Conservation (phyloP, 2,329 filamentous ascomycete genomes). For the Trichoderma cornu-damae region DNA sequence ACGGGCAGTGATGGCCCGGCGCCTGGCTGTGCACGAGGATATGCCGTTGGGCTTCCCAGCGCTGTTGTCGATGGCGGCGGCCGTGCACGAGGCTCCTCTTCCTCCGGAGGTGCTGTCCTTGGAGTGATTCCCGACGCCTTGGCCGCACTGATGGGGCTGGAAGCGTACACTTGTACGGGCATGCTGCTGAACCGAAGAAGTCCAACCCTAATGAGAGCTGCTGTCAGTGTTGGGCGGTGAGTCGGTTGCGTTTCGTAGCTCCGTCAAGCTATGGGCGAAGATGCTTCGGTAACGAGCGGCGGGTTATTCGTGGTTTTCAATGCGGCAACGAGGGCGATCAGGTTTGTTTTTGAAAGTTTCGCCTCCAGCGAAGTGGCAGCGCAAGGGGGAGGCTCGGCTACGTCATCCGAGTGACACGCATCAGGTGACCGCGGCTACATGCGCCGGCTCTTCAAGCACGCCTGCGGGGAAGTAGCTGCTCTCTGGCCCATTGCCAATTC, state of each 20-base stretch:
- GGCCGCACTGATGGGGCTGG: conserved; percentile 54
- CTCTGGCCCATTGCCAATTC: neutral
- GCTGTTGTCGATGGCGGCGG: conserved; percentile 29
- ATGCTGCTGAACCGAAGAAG: conserved; percentile 37
- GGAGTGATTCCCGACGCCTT: conserved; percentile 49
- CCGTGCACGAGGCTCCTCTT: conserved; percentile 21
- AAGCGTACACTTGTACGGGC: conserved; percentile 55
- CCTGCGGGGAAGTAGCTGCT: neutral
- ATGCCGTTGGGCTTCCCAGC: conserved; percentile 23
- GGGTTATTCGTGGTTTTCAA: neutral
- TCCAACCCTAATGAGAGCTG: neutral
- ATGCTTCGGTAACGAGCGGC: neutral
- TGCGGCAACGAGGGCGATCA: neutral
- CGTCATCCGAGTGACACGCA: conserved; percentile 15
- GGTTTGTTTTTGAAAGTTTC: neutral
- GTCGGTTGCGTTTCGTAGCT: neutral
- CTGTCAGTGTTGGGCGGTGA: neutral
- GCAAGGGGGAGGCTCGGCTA: neutral
- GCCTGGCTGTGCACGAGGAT: conserved; percentile 45
- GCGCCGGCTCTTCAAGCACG: neutral
- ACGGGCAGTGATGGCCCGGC: conserved; percentile 41
- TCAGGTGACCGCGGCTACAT: conserved; percentile 6
- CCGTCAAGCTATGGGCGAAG: neutral
- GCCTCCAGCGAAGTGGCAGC: neutral
- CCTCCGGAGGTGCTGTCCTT: conserved; percentile 36